These are phyloP conservation scores for Galerina marginata DNA, from an alignment of 768 basidiomycete species.

Conservation along the genomic window DNA sequence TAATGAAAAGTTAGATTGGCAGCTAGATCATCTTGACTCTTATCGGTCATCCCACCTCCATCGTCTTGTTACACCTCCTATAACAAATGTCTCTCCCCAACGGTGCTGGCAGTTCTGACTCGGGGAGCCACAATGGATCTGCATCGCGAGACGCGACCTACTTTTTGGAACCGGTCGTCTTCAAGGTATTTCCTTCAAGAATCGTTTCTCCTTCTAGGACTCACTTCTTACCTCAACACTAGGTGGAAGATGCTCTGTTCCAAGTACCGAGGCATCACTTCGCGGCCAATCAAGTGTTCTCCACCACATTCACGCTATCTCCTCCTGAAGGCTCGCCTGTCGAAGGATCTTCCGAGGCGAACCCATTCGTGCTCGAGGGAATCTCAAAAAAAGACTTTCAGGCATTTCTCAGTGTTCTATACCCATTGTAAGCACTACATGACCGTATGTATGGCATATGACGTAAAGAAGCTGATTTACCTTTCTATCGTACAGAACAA, in stretches of 20 bases:
- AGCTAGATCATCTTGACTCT: no score
- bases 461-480: neutral
- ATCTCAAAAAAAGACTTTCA: slow-evolving; percentile 18
- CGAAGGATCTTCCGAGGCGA: slow-evolving; percentile 16
- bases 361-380: slow-evolving; percentile 23
- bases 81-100: no score
- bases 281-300: slow-evolving; percentile 3
- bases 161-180: slow-evolving; percentile 2
- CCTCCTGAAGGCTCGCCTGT: slow-evolving; percentile 1
- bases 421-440: slow-evolving; percentile 19
- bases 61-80: no score
- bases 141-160: neutral
- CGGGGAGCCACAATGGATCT: no score
- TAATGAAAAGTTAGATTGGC: no score
- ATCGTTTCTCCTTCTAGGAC: neutral
- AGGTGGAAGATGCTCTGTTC: slow-evolving; percentile 20
- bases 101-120: no score
- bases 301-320: slow-evolving; percentile 8
- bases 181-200: neutral
- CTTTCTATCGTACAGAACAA: neutral
- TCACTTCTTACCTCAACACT: neutral
- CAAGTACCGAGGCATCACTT: slow-evolving; percentile 17
- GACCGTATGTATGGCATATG: no score
- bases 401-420: slow-evolving; percentile 19
- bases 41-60: no score